Base-by-base conservation (phyloP, 129 eudicot species). In the Ambrosia trifida region DNA sequence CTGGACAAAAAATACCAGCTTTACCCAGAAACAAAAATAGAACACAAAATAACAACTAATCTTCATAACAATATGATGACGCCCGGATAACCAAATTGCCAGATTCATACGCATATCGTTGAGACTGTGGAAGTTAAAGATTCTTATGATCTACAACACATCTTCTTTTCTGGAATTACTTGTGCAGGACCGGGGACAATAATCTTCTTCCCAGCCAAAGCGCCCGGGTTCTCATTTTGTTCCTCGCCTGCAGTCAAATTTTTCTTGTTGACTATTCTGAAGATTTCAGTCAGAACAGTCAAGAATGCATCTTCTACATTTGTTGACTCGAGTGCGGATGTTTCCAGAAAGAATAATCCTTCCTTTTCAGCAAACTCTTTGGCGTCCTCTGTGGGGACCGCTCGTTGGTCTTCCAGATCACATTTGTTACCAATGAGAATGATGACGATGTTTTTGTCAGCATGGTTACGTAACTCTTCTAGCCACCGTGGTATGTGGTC, bases 151-250 rank as follows among this genome's bases (percentile, higher is more conserved):
- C 67, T 71, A 85, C 97, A 91, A 66, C 97, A 91, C 87, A 79
- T 83, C 56, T 83, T 88, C 87, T 83, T 91, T 44, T 82, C 96
- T 17, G 98, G 96, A 78, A 92, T 87, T 11, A 81, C 84, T 75
- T 92, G 98, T 11, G 81, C 98, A 12, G 98, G 98, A 17, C 98
- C 98, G 17, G 98, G 98, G 20, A 89, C 82, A 19, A 93, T 46
- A 53, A 93, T 93, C 85, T 89, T 87, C 87, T 93, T 89, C 14
- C 98, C 98, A 35, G 95, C 64, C 54, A 85, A 51, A 12, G 85
- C 57, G 17, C 80, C 84, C n/a, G 90, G 70, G 71, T 85, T 88
- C 67, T 85, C 91, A 19, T 86, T 92, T 73, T 74, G 90, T 66
- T 87, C 95, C 32, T 87, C 98, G 3, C 66, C 82, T 1, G 87